Conservation (phyloP, 305 asterid species). For the Fraxinus greggii region DNA sequence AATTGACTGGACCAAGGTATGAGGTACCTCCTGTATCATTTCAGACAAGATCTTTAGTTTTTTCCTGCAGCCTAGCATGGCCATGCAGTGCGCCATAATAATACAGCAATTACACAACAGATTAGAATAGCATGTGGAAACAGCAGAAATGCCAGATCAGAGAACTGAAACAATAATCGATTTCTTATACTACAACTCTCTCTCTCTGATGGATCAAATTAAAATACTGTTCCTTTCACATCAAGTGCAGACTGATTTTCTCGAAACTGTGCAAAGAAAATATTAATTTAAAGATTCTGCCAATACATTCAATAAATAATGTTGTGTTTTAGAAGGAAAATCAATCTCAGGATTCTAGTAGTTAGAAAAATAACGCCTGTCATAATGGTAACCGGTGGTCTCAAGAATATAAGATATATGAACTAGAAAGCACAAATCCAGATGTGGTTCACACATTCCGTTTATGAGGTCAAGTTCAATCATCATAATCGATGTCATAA, state of each 20-base stretch:
- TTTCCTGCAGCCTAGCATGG: background rate
- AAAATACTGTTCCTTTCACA: background rate
- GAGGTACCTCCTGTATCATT: slow-evolving; percentile 55
- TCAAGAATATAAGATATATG: background rate
- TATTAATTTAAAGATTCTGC: background rate
- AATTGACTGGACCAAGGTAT: slow-evolving; percentile 31
- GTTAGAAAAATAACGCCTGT: background rate
- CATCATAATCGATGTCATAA: background rate
- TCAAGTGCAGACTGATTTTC: background rate
- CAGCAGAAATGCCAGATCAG: slow-evolving; percentile 1
- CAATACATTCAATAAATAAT: background rate
- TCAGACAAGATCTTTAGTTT: slow-evolving; percentile 19
- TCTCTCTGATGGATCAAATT: background rate
- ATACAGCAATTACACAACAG: background rate
- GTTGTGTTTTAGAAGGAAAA: background rate
- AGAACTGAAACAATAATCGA: slow-evolving; percentile 1
- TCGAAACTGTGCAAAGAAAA: background rate
- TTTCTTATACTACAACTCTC: background rate
- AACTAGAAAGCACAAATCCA: background rate
- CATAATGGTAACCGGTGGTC: background rate
- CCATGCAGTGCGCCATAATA: background rate
- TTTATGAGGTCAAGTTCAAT: background rate
- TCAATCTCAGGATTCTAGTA: background rate
- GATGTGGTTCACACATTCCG: background rate
- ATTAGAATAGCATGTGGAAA: background rate